These are phyloP conservation scores for Mortierella sp. DNA, from an alignment of 371 early-diverging fungal genomes.

Conservation along the genomic window DNA sequence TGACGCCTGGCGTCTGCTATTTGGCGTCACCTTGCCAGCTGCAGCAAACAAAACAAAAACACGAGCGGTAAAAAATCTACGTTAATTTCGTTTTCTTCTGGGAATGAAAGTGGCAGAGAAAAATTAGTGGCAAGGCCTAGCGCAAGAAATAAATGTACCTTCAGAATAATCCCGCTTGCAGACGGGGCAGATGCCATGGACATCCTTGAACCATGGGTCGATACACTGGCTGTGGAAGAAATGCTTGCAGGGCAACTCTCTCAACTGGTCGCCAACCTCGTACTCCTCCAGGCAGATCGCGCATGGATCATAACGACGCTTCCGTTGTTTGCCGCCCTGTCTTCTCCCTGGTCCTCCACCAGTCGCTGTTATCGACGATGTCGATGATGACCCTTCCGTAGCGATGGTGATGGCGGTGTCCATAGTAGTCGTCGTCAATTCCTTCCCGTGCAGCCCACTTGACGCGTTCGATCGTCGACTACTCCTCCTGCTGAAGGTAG, in stretches of 20 bases:
- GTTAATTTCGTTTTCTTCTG: too few species aligned
- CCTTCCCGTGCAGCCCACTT: neutral
- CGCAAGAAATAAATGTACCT: constrained; percentile 19
- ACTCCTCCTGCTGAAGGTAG: neutral
- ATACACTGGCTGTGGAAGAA: constrained; percentile 78
- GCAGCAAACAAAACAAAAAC: neutral
- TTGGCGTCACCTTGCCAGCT: constrained; percentile 12
- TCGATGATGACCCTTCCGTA: neutral
- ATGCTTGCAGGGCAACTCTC: constrained; percentile 76
- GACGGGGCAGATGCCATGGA: constrained; percentile 67
- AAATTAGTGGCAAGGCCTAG: too few species aligned
- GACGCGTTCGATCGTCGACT: neutral
- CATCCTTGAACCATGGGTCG: constrained; percentile 75
- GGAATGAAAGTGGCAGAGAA: too few species aligned
- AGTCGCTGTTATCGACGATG: neutral
- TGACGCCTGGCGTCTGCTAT: neutral
- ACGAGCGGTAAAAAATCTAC: neutral
- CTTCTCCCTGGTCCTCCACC: neutral
- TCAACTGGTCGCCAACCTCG: constrained; percentile 64
- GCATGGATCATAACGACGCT: constrained; percentile 62
- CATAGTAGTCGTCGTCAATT: constrained; percentile 6
- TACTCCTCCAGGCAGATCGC: constrained; percentile 79
- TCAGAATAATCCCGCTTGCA: constrained; percentile 64
- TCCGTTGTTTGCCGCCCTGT: neutral
- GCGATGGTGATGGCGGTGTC: neutral